Percentiles rank a stretch among this genome's conserved stretches.
Evolutionary conservation across 2,329 filamentous ascomycete genomes (phyloP).

Genomic region (Calonectria pseudoreteaudii): DNA sequence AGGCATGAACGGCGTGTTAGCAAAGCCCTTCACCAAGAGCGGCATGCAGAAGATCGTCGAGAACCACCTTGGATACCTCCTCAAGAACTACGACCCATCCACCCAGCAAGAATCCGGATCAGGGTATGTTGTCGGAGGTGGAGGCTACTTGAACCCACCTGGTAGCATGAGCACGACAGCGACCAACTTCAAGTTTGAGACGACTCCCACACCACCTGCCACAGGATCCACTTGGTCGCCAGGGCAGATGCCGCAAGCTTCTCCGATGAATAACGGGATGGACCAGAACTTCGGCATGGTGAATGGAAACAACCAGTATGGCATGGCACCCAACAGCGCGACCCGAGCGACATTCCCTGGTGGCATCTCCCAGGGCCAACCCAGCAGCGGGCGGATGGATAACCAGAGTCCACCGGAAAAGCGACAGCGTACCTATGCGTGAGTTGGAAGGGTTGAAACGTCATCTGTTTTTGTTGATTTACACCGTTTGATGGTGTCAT

Average conservation of each 20-base stretch:
- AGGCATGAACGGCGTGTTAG: slow-evolving; percentile 98
- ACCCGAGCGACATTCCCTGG: slow-evolving; percentile 44
- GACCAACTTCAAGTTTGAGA: slow-evolving; percentile 61
- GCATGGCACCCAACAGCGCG: slow-evolving; percentile 47
- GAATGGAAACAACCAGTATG: slow-evolving; percentile 55
- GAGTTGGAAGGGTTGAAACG: slow-evolving; percentile 10
- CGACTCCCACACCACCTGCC: slow-evolving; percentile 65
- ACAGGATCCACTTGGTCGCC: slow-evolving; percentile 64
- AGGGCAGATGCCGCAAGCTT: slow-evolving; percentile 62
- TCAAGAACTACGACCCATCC: slow-evolving; percentile 70
- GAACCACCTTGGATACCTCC: slow-evolving; percentile 86
- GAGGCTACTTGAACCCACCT: slow-evolving; percentile 50
- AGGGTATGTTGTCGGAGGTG: slow-evolving; percentile 48
- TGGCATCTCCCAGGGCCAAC: slow-evolving; percentile 36
- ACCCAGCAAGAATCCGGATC: slow-evolving; percentile 54
- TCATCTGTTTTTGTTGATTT: slow-evolving; percentile 31
- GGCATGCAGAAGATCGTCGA: slow-evolving; percentile 87
- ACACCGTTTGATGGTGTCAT: slow-evolving; percentile 28
- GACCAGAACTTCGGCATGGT: slow-evolving; percentile 61
- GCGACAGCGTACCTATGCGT: slow-evolving; percentile 57
- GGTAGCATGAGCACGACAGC: slow-evolving; percentile 40
- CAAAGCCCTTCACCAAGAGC: slow-evolving; percentile 94
- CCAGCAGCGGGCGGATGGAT: slow-evolving; percentile 46
- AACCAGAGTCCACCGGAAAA: slow-evolving; percentile 63
- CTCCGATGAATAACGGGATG: slow-evolving; percentile 55